Evolutionary conservation across 495 filamentous ascomycete genomes (phyloP).

Genomic region (Aspergillus sclerotiicarbonarius): DNA sequence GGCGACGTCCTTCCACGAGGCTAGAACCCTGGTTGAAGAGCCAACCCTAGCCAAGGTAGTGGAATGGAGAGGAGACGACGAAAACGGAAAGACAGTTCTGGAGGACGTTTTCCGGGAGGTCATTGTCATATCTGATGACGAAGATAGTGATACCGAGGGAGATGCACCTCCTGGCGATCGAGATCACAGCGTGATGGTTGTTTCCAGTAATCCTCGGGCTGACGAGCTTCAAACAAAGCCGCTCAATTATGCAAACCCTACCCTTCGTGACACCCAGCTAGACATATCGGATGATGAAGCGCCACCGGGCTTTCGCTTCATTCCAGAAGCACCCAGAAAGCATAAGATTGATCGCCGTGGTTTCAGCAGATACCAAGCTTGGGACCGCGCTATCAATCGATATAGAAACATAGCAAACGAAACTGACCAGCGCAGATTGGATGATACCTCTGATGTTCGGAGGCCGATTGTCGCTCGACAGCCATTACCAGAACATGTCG

Average conservation of each 20-base stretch:
- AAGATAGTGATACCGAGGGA: constrained; percentile 59
- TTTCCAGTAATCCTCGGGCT: constrained; percentile 35
- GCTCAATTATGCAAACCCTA: constrained; percentile 20
- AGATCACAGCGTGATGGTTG: constrained; percentile 38
- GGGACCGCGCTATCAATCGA: constrained; percentile 44
- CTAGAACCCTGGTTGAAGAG: constrained; percentile 67
- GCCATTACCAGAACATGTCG: constrained; percentile 17
- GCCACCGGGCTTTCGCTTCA: constrained; percentile 36
- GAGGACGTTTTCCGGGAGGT: constrained; percentile 81
- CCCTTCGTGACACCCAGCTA: constrained; percentile 19
- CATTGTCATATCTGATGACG: constrained; percentile 78
- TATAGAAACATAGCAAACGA: constrained; percentile 33
- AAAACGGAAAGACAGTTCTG: constrained; percentile 69
- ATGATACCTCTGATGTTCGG: constrained; percentile 16
- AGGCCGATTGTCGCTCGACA: constrained; percentile 23
- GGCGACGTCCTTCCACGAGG: constrained; percentile 61
- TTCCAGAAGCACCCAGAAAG: constrained; percentile 27
- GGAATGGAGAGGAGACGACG: constrained; percentile 86
- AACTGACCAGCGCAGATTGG: constrained; percentile 13
- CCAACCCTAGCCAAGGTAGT: constrained; percentile 69
- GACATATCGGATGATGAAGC: constrained; percentile 39
- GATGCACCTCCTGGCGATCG: constrained; percentile 20
- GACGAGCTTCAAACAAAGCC: constrained; percentile 36
- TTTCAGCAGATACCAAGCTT: constrained; percentile 50
- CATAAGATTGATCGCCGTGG: constrained; percentile 42